A percentile compares a stretch with the other conserved stretches of the same genome.
Conservation (phyloP, 352 stramenopile species). For the Thalassiosira hispida region DNA sequence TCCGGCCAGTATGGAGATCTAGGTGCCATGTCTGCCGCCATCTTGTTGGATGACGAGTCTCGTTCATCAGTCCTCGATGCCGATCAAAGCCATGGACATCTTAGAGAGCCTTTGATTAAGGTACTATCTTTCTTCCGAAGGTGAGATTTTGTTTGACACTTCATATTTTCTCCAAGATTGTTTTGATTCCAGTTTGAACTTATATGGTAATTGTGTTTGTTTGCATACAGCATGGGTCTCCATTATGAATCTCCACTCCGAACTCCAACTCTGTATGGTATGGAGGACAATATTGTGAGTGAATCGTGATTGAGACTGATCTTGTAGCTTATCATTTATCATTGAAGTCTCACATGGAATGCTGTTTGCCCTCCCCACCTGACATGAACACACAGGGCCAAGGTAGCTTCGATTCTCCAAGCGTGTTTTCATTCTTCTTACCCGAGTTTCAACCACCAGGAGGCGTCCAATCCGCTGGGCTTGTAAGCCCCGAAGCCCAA, state of each 20-base stretch:
- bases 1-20: conserved; percentile 71
- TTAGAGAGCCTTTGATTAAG: conserved; percentile 62
- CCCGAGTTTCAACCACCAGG: conserved; percentile 39
- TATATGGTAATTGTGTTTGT: no score
- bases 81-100: conserved; percentile 37
- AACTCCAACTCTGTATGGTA: not conserved
- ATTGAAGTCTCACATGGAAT: no score
- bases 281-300: not conserved
- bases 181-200: not conserved
- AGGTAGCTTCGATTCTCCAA: conserved; percentile 33
- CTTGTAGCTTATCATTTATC: conserved; percentile 8
- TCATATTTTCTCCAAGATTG: not conserved
- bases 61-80: conserved; percentile 32
- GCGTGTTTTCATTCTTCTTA: conserved; percentile 67
- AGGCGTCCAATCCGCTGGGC: conserved; percentile 9
- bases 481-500: conserved; percentile 25
- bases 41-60: conserved; percentile 53
- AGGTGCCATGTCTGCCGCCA: conserved; percentile 60
- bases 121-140: conserved; percentile 35
- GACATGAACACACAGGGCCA: conserved; percentile 1
- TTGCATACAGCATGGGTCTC: not conserved
- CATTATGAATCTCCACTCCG: not conserved
- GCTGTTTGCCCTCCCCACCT: no score
- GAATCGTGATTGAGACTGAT: not conserved
- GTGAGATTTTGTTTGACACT: conserved; percentile 17